Conservation (phyloP, 73 alveolate genomes). For the Halteria grandinella region DNA sequence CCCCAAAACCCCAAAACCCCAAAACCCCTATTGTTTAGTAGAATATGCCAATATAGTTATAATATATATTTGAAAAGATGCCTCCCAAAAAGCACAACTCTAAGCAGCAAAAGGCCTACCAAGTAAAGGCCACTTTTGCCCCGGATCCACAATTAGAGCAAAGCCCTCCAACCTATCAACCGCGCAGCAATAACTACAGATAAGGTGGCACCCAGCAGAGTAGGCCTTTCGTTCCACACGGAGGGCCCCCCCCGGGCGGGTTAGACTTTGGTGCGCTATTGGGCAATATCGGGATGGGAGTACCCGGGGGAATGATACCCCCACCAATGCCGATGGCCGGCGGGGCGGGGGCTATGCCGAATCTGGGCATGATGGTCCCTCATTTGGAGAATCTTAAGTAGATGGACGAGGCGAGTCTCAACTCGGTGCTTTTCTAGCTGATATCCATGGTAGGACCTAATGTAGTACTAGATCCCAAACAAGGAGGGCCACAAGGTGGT, state of each 20-base stretch:
- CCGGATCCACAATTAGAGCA: not conserved
- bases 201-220: not conserved
- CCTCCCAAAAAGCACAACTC: conserved; percentile 1
- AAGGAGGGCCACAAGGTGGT: not conserved
- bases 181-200: not conserved
- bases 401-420: conserved; percentile 13
- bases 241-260: not conserved
- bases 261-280: not conserved
- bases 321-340: not conserved
- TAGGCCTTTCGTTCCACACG: too few species aligned
- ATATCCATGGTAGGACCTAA: conserved; percentile 14
- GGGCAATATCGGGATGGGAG: not conserved
- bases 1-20: too few species aligned
- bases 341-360: not conserved
- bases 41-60: too few species aligned
- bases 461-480: not conserved
- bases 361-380: not conserved
- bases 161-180: not conserved
- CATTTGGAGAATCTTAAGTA: conserved; percentile 7
- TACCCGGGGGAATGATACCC: not conserved
- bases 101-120: too few species aligned
- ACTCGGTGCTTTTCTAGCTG: not conserved
- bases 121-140: conserved; percentile 10
- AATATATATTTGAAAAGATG: too few species aligned
- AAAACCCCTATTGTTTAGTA: too few species aligned